A percentile compares a stretch with the other conserved stretches of the same genome.
Evolutionary conservation across 768 basidiomycete species (phyloP).

Genomic region (Floccularia luteovirens): DNA sequence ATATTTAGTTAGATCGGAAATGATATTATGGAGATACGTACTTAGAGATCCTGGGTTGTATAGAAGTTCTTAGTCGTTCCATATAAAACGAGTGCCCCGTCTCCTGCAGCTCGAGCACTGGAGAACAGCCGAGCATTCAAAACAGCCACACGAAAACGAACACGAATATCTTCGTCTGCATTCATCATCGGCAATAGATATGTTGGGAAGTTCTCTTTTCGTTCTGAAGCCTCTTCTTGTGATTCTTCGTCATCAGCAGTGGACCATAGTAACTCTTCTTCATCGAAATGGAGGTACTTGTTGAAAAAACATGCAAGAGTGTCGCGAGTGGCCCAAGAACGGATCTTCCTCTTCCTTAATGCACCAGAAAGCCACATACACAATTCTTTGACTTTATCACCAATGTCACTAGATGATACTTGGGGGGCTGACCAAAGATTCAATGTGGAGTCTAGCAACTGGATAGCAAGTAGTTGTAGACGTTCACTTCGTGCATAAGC

Average conservation of each 20-base stretch:
- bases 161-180: constrained; percentile 73
- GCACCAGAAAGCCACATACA: constrained; percentile 46
- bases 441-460: constrained; percentile 58
- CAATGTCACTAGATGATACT: constrained; percentile 24
- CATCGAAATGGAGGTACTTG: constrained; percentile 53
- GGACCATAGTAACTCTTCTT: constrained; percentile 41
- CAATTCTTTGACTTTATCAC: constrained; percentile 37
- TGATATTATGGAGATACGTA: constrained; percentile 31
- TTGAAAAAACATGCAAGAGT: constrained; percentile 58
- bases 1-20: constrained; percentile 1
- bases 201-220: constrained; percentile 20
- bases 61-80: constrained; percentile 34
- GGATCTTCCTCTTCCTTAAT: constrained; percentile 30
- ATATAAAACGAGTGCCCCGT: constrained; percentile 34
- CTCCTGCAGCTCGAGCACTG: constrained; percentile 27
- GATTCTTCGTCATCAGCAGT: constrained; percentile 19
- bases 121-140: constrained; percentile 54
- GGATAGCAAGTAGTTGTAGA: constrained; percentile 46
- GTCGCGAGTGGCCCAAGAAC: constrained; percentile 66
- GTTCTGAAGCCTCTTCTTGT: constrained; percentile 10
- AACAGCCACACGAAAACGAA: constrained; percentile 70
- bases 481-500: constrained; percentile 44
- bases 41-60: constrained; percentile 33
- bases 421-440: constrained; percentile 43
- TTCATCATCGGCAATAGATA: constrained; percentile 44